Base-by-base conservation (phyloP, 139 green algal species). In the Picochlorum sp. region DNA sequence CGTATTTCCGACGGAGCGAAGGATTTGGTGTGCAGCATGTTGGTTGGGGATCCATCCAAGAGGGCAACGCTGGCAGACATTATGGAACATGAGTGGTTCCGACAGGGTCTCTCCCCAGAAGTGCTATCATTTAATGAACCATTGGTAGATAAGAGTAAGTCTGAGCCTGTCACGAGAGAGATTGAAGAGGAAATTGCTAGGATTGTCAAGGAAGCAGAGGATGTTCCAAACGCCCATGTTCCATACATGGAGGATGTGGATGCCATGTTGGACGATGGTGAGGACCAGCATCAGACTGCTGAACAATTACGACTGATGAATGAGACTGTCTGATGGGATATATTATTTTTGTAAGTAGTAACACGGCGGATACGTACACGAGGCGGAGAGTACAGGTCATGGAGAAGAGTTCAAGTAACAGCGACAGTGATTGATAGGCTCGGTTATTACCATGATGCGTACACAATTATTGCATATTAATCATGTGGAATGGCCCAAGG, bases 11-110 rank as follows among this genome's bases (percentile, higher is more conserved):
- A 69, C 4, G 51, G 61, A 30, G 84, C 77, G 67, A 75, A 74
- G 34, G 78, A 90, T 79, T 60, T 95, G 68, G 61, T 95, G 41
- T 18, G 61, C 16, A 61, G 66, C 14, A 88, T 95, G 60, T 68
- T 86, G 50, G 73, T 80, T 45, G 67, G 45, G 8, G 86, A 96
- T 63, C 86, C 92, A 1, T 30, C 51, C 9, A 73, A 79, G 60
- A 85, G 91, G 44, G 85, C 92, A 65, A 85, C 76, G 20, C 79
- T 96, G 6, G 58, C 45, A 58, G 57, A 75, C 8, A 78, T 85
- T 47, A 74, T 78, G 65, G 20, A 28, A 16, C 76, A 85, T 62
- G 73, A 78, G 21, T 85, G 78, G 78, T 79, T 95, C 65, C 8
- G 16, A 31, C 14, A 70, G 20, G 65, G 50, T 24, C 37, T 77